Percentiles rank a stretch among this genome's conserved stretches.
Conservation (phyloP, 2,329 filamentous ascomycete species). For the Exserohilum turcica region DNA sequence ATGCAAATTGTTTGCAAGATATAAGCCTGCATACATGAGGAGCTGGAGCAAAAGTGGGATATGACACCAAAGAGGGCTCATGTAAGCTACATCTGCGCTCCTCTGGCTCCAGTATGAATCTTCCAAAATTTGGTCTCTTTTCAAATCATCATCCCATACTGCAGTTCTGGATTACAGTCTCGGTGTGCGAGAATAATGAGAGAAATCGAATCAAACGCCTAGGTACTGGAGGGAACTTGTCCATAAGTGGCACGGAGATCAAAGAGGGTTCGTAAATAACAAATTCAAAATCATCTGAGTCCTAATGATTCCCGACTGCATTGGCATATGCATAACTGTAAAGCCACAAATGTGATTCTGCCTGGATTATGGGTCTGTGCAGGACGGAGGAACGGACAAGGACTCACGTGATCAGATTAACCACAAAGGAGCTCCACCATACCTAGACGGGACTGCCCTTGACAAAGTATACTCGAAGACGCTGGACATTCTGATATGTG, state of each 20-base stretch:
- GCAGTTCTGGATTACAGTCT: background rate
- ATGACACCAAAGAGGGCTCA: conserved; percentile 19
- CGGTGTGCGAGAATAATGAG: background rate
- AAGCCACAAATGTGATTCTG: conserved; percentile 6
- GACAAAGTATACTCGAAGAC: too few species aligned
- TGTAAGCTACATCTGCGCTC: conserved; percentile 19
- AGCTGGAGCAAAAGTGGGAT: too few species aligned
- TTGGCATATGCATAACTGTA: background rate
- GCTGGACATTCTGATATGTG: too few species aligned
- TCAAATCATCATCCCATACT: conserved; percentile 7
- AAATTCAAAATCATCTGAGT: background rate
- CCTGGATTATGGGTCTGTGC: too few species aligned
- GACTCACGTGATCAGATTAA: too few species aligned
- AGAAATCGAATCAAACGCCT: background rate
- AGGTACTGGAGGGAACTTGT: background rate
- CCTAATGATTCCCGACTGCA: background rate
- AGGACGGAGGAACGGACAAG: too few species aligned
- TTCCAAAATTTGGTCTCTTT: conserved; percentile 22
- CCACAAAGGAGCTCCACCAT: too few species aligned
- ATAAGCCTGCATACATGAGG: too few species aligned
- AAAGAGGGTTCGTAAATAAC: conserved; percentile 11
- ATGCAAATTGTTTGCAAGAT: background rate
- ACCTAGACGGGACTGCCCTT: too few species aligned
- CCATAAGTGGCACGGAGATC: background rate
- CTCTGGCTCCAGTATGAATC: conserved; percentile 26